These are phyloP conservation scores for Linum usitatissimum DNA, from an alignment of 345 rosid species.

Conservation along the genomic window DNA sequence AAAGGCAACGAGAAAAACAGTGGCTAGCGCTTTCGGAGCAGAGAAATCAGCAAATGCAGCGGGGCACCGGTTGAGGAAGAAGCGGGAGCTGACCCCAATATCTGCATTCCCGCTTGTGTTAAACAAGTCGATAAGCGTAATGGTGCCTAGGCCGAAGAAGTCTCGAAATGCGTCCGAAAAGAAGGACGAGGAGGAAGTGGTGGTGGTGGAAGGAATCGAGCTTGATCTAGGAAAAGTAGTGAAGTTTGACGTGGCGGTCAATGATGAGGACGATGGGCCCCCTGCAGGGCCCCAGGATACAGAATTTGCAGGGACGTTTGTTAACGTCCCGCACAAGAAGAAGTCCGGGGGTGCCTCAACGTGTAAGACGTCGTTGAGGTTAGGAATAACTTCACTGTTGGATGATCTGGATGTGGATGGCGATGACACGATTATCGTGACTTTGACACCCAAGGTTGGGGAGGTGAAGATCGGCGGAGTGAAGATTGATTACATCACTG, in stretches of 20 bases:
- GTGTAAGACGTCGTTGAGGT: neutral
- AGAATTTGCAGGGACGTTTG: conserved; percentile 4
- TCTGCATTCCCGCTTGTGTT: neutral
- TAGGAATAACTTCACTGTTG: neutral
- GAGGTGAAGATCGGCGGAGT: conserved; percentile 1
- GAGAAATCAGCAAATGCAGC: neutral
- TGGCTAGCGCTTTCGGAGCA: neutral
- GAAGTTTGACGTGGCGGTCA: neutral
- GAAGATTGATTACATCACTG: neutral
- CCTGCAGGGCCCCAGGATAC: neutral
- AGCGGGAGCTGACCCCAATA: neutral
- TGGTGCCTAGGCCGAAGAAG: neutral
- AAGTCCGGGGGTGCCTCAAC: neutral
- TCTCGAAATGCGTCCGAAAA: neutral
- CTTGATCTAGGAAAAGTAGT: neutral
- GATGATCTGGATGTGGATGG: neutral
- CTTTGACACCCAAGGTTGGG: neutral
- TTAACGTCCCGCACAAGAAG: conserved; percentile 1
- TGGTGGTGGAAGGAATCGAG: conserved; percentile 3
- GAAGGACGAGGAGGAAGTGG: conserved; percentile 2
- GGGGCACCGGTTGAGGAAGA: neutral
- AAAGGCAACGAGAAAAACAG: neutral
- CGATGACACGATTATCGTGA: neutral
- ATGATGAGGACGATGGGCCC: neutral
- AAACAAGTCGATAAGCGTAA: neutral